Percentiles rank a stretch among this genome's conserved stretches.
Evolutionary conservation across 2,329 filamentous ascomycete genomes (phyloP).

Genomic region (Tolypocladium cylindrosporum): DNA sequence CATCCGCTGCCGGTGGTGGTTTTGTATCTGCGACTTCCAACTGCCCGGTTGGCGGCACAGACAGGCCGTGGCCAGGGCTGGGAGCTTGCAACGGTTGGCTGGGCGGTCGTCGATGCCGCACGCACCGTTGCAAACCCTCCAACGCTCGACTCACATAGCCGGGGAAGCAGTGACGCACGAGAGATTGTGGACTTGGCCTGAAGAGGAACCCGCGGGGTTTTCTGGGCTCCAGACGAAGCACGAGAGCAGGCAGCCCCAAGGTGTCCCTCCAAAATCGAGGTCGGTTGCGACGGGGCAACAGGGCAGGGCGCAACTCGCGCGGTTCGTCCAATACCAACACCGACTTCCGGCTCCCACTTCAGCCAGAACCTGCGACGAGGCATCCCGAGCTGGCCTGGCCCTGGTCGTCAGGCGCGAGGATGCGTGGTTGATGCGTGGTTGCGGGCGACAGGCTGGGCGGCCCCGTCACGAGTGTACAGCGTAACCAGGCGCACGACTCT

Average conservation of each 20-base stretch:
- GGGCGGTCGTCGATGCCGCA: background rate
- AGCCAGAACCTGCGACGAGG: background rate
- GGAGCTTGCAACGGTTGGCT: background rate
- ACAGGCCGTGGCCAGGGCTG: background rate
- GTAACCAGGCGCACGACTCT: background rate
- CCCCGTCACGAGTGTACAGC: background rate
- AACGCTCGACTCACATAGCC: background rate
- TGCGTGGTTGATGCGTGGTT: background rate
- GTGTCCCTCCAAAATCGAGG: too few relatives aligned
- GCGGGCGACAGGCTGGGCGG: background rate
- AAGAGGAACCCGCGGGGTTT: background rate
- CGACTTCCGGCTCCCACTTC: background rate
- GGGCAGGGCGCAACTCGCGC: background rate
- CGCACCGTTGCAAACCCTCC: background rate
- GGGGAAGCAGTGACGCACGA: background rate
- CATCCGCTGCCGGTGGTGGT: background rate
- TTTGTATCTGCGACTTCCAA: background rate
- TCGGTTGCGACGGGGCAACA: background rate
- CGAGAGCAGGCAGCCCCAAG: background rate
- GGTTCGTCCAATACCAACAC: background rate
- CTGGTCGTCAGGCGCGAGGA: background rate
- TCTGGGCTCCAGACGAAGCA: background rate
- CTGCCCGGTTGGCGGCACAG: too few relatives aligned
- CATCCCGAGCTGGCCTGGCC: background rate
- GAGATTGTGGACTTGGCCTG: background rate